Evolutionary conservation across 2,329 filamentous ascomycete species (phyloP).

Genomic region (Stachybotrys chartarum): DNA sequence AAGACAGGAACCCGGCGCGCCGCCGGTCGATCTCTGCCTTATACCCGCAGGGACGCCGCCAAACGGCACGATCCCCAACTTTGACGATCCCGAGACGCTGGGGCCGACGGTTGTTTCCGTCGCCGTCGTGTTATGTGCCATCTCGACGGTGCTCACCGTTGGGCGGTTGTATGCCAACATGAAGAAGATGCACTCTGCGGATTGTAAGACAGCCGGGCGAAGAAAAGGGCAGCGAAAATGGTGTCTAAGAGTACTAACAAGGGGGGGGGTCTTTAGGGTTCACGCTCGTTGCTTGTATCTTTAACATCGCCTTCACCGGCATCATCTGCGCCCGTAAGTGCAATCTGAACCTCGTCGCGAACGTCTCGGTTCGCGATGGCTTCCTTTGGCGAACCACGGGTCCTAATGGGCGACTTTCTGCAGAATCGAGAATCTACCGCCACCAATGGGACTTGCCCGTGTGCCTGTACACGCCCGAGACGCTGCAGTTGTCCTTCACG

Average conservation of each 20-base stretch:
- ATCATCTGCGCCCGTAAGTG: not conserved
- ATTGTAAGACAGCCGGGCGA: not conserved
- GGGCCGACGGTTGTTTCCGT: not conserved
- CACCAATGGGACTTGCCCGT: conserved; percentile 8
- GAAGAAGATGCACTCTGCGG: not conserved
- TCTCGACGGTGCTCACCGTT: not conserved
- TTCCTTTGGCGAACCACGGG: not conserved
- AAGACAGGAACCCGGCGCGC: no score
- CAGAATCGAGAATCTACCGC: not conserved
- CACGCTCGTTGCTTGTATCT: not conserved
- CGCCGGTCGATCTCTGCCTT: not conserved
- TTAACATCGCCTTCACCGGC: not conserved
- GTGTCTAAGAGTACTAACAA: not conserved
- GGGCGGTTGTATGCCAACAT: not conserved
- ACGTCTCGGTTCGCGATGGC: no score
- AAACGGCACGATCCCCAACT: not conserved
- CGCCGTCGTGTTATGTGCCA: not conserved
- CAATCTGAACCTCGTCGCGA: not conserved
- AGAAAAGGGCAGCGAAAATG: not conserved
- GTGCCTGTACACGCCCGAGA: conserved; percentile 4
- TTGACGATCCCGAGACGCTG: not conserved
- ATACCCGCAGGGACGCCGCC: not conserved
- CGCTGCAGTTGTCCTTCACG: conserved; percentile 4
- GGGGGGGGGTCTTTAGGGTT: not conserved
- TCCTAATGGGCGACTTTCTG: not conserved